These are phyloP conservation scores for Termitomyces titanicus DNA, from an alignment of 768 basidiomycete genomes.

Conservation along the genomic window DNA sequence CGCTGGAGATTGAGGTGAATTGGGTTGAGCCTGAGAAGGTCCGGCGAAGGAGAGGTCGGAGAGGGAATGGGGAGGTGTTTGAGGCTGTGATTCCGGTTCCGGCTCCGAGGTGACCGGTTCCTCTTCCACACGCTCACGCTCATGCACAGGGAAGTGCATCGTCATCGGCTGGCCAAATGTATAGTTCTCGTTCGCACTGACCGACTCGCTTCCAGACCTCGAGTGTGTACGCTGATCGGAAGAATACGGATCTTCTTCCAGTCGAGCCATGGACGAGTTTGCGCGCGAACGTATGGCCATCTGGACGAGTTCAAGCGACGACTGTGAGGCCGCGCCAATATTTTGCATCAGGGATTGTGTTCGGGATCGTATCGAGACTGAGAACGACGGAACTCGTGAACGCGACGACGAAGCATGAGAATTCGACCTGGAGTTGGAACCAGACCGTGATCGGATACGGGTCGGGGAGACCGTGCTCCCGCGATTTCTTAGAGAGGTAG, in stretches of 20 bases:
- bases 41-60: slow-evolving; percentile 12
- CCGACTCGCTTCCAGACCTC: slow-evolving; percentile 47
- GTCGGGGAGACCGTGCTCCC: slow-evolving; percentile 29
- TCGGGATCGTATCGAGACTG: slow-evolving; percentile 55
- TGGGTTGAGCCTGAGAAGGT: neutral
- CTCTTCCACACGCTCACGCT: slow-evolving; percentile 18
- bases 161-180: slow-evolving; percentile 68
- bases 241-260: slow-evolving; percentile 51
- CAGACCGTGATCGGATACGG: slow-evolving; percentile 30
- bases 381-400: slow-evolving; percentile 38
- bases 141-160: slow-evolving; percentile 30
- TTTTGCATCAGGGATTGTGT: slow-evolving; percentile 67
- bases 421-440: slow-evolving; percentile 27
- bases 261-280: slow-evolving; percentile 65
- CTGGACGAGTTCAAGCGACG: slow-evolving; percentile 56
- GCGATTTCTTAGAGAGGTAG: slow-evolving; percentile 42
- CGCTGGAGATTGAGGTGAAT: neutral
- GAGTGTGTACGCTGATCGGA: slow-evolving; percentile 40
- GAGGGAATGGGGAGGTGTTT: slow-evolving; percentile 10
- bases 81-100: slow-evolving; percentile 8
- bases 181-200: slow-evolving; percentile 58
- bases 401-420: slow-evolving; percentile 37
- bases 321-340: slow-evolving; percentile 56
- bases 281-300: slow-evolving; percentile 46
- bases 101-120: slow-evolving; percentile 4